Evolutionary conservation across 2,329 filamentous ascomycete species (phyloP).

Genomic region (Curvularia verruculosa): DNA sequence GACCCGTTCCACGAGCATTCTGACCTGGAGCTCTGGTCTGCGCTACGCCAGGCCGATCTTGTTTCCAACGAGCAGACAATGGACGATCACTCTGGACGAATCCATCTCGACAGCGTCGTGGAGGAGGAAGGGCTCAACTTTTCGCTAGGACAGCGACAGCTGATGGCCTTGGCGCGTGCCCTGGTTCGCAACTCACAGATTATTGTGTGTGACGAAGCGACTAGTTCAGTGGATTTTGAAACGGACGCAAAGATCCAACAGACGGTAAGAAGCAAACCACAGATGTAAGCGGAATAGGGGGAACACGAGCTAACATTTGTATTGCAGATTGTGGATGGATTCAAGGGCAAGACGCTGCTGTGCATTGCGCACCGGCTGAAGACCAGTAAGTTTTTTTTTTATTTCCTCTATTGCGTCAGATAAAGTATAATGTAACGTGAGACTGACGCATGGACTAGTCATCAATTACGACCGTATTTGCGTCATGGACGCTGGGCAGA

Average conservation of each 20-base stretch:
- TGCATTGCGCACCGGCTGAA: constrained; percentile 92
- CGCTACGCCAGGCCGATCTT: constrained; percentile 77
- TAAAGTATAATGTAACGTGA: not conserved
- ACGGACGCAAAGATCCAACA: constrained; percentile 94
- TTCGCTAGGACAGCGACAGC: constrained; percentile 73
- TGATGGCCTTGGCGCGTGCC: constrained; percentile 92
- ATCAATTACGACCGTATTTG: constrained; percentile 94
- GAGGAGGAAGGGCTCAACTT: constrained; percentile 97
- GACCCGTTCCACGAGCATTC: constrained; percentile 81
- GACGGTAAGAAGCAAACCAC: constrained; percentile 69
- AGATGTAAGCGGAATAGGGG: not conserved
- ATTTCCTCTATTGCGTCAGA: not conserved
- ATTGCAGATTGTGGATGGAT: constrained; percentile 82
- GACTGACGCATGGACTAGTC: constrained; percentile 55
- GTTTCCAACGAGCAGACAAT: constrained; percentile 58
- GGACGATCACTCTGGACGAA: constrained; percentile 60
- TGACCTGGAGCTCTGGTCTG: constrained; percentile 78
- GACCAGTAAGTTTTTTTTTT: constrained; percentile 60
- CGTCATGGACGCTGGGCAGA: constrained; percentile 89
- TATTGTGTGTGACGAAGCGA: constrained; percentile 97
- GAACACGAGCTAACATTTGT: constrained; percentile 60
- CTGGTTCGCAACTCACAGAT: constrained; percentile 87
- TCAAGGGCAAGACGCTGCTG: constrained; percentile 83
- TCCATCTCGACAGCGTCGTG: constrained; percentile 82
- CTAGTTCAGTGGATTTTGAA: constrained; percentile 68